Conservation (phyloP, 1,139 yeast species). For the Wickerhamomyces sp. region DNA sequence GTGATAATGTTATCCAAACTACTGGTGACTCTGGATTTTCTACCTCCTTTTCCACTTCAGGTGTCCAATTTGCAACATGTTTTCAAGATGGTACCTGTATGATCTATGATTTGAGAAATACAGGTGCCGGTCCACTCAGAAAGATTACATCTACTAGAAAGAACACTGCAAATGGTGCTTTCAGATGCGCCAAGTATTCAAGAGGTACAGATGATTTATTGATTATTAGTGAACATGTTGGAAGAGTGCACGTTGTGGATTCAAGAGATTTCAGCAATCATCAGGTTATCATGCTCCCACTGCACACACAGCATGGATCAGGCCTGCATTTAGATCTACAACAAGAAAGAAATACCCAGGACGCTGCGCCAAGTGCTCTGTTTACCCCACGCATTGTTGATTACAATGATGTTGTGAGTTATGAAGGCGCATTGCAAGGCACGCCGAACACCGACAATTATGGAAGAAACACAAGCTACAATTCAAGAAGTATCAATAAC, state of each 20-base stretch:
- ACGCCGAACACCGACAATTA: neutral
- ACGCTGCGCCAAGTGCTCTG: slow-evolving; percentile 1
- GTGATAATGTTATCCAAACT: slow-evolving; percentile 41
- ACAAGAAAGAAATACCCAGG: too few relatives aligned
- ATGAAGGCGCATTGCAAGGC: slow-evolving; percentile 14
- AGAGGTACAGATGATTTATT: slow-evolving; percentile 70
- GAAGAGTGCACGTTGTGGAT: slow-evolving; percentile 79
- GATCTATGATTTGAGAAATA: slow-evolving; percentile 69
- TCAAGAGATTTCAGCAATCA: slow-evolving; percentile 67
- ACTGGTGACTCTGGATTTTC: slow-evolving; percentile 80
- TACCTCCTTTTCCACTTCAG: slow-evolving; percentile 70
- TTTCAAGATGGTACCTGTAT: slow-evolving; percentile 83
- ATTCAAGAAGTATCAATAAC: slow-evolving; percentile 18
- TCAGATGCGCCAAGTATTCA: slow-evolving; percentile 50
- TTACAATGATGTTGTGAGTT: slow-evolving; percentile 18
- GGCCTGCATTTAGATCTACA: slow-evolving; percentile 3
- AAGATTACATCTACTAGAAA: slow-evolving; percentile 56
- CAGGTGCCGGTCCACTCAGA: slow-evolving; percentile 41
- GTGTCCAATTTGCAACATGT: slow-evolving; percentile 67
- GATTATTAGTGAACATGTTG: slow-evolving; percentile 77
- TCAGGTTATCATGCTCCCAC: slow-evolving; percentile 64
- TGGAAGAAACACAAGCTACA: slow-evolving; percentile 7
- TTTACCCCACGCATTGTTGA: slow-evolving; percentile 20
- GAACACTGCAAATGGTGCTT: slow-evolving; percentile 42
- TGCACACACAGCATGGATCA: slow-evolving; percentile 10